These are phyloP conservation scores for Apiospora sp. DNA, from an alignment of 2,329 filamentous ascomycete genomes.

Conservation along the genomic window DNA sequence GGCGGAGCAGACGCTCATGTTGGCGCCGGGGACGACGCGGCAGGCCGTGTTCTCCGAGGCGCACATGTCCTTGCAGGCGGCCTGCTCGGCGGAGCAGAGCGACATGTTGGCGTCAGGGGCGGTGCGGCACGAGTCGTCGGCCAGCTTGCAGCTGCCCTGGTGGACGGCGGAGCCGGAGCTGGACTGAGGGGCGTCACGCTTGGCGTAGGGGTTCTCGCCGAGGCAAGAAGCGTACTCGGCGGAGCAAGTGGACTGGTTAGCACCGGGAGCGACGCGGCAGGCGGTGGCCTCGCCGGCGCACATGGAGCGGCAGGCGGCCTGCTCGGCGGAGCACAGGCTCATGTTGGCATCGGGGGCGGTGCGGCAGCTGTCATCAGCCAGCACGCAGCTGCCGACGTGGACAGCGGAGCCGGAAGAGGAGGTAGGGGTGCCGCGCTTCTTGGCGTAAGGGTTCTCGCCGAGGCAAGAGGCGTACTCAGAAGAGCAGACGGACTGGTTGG, in stretches of 20 bases:
- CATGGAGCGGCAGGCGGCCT: not conserved
- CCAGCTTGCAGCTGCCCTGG: conserved; percentile 7
- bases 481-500: not conserved
- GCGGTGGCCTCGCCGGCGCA: not conserved
- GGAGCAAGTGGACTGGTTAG: not conserved
- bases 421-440: not conserved
- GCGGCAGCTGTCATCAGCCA: not conserved
- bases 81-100: not conserved
- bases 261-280: not conserved
- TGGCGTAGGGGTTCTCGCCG: conserved; percentile 23
- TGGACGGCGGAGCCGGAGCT: not conserved
- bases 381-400: too few species aligned
- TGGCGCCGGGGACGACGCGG: conserved; percentile 4
- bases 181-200: not conserved
- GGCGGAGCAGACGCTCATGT: not conserved
- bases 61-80: not conserved
- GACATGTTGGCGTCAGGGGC: conserved; percentile 1
- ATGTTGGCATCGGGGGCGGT: conserved; percentile 2
- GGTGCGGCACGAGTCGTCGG: not conserved
- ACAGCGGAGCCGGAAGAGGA: not conserved
- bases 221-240: conserved; percentile 2
- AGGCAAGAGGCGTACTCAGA: conserved; percentile 12
- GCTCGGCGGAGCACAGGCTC: not conserved
- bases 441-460: conserved; percentile 21
- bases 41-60: not conserved